phyloP scores from a whole-genome alignment of 805 yeast genomes.

The Starmerella bombicola region DNA sequence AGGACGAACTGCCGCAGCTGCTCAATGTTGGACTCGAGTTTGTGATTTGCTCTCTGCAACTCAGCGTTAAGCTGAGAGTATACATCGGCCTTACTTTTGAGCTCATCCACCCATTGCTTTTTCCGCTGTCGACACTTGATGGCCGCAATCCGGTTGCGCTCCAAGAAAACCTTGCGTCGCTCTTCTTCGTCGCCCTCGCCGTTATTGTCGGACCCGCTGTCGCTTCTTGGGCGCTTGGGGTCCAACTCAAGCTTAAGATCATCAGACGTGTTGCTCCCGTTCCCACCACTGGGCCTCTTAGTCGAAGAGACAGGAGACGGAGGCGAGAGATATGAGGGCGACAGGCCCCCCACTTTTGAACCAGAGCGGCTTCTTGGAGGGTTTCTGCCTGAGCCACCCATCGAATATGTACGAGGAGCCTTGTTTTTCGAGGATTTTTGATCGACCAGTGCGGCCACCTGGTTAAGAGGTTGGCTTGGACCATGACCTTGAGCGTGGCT shows the following conservation, averaged over 20 bases:
- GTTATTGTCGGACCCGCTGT: neutral
- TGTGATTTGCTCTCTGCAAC: slow-evolving; percentile 27
- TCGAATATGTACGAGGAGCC: neutral
- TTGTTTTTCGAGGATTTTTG: no score
- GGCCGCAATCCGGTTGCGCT: slow-evolving; percentile 89
- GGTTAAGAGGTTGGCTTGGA: neutral
- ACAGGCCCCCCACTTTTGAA: neutral
- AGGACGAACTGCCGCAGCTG: slow-evolving; percentile 25
- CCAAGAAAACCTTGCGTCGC: slow-evolving; percentile 65
- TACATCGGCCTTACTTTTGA: slow-evolving; percentile 66
- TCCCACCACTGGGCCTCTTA: neutral
- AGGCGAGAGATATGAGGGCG: neutral
- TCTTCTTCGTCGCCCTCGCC: slow-evolving; percentile 40
- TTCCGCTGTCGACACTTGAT: slow-evolving; percentile 89
- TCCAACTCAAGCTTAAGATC: neutral
- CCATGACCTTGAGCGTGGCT: neutral
- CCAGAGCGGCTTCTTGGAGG: neutral
- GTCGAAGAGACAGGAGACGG: neutral
- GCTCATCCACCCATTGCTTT: slow-evolving; percentile 70
- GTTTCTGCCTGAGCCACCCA: neutral
- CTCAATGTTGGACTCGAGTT: slow-evolving; percentile 21
- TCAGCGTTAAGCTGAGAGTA: slow-evolving; percentile 60
- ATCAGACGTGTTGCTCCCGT: neutral
- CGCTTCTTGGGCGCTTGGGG: neutral
- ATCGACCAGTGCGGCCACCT: neutral